These are phyloP conservation scores for Theileria luwenshuni DNA, from an alignment of 169 alveolate species.

Conservation along the genomic window DNA sequence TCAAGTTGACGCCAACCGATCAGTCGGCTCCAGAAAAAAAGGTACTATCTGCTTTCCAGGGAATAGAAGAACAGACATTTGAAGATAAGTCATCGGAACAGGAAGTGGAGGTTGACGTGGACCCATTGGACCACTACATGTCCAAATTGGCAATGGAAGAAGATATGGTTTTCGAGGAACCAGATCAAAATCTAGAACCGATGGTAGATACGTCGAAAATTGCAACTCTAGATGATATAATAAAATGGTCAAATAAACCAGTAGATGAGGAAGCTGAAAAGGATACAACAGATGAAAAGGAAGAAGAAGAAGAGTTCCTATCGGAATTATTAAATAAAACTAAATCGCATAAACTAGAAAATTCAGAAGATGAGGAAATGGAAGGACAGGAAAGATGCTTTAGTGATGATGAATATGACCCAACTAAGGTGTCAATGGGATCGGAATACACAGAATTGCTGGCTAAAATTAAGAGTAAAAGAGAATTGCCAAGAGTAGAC, in stretches of 20 bases:
- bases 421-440: conserved; percentile 18
- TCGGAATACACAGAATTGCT: conserved; percentile 62
- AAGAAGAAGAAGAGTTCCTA: conserved; percentile 48
- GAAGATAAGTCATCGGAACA: conserved; percentile 9
- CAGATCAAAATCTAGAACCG: conserved; percentile 8
- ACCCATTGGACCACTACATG: conserved; percentile 57
- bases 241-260: conserved; percentile 34
- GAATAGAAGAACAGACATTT: conserved; percentile 15
- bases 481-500: conserved; percentile 84
- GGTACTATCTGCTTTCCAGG: conserved; percentile 39
- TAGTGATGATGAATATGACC: conserved; percentile 60
- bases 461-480: conserved; percentile 34
- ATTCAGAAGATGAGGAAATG: conserved; percentile 22
- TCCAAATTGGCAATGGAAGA: conserved; percentile 23
- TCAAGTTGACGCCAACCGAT: conserved; percentile 14
- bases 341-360: conserved; percentile 18
- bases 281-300: conserved; percentile 1
- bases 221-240: conserved; percentile 55
- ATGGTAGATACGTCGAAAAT: conserved; percentile 24
- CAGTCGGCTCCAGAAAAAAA: conserved; percentile 27
- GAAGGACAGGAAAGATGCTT: conserved; percentile 26
- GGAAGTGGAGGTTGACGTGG: conserved; percentile 27
- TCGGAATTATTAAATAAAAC: conserved; percentile 22
- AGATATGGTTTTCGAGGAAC: conserved; percentile 24
- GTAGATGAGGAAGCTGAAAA: not conserved